A percentile compares a stretch with the other conserved stretches of the same genome.
Evolutionary conservation across 2,329 filamentous ascomycete genomes (phyloP).

Genomic region (Sclerotinia trifoliorum): DNA sequence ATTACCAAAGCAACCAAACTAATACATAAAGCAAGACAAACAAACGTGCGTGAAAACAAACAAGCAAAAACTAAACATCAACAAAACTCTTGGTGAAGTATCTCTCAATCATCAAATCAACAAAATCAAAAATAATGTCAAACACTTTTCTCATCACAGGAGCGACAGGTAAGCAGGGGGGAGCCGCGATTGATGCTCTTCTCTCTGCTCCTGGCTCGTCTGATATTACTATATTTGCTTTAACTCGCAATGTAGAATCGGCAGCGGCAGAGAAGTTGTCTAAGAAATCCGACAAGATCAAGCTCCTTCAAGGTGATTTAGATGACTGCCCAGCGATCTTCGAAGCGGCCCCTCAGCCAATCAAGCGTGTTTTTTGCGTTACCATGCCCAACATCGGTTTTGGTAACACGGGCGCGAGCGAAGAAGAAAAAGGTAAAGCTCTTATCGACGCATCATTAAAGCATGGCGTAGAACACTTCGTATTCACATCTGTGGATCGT

Average conservation of each 20-base stretch:
- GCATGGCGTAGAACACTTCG: conserved; percentile 52
- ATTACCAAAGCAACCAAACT: conserved; percentile 8
- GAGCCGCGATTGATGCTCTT: conserved; percentile 46
- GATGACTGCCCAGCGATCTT: conserved; percentile 53
- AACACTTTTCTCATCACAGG: conserved; percentile 45
- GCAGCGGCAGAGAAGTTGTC: conserved; percentile 49
- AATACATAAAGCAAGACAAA: conserved; percentile 6
- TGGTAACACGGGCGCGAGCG: conserved; percentile 32
- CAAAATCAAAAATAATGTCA: conserved; percentile 10
- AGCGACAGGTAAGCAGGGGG: conserved; percentile 51
- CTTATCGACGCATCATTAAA: conserved; percentile 52
- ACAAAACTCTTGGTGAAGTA: neutral
- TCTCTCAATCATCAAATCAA: neutral
- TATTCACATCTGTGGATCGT: conserved; percentile 59
- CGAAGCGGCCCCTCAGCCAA: conserved; percentile 37
- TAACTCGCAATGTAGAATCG: conserved; percentile 55
- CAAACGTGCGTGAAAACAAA: neutral
- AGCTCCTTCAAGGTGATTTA: conserved; percentile 56
- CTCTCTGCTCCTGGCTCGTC: conserved; percentile 35
- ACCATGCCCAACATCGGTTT: conserved; percentile 34
- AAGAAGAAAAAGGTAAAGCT: conserved; percentile 51
- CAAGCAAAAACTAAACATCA: neutral
- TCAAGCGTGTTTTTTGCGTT: conserved; percentile 63
- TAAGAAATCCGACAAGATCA: conserved; percentile 47
- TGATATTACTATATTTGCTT: conserved; percentile 53